Evolutionary conservation across 2,329 filamentous ascomycete genomes (phyloP).

Genomic region (Raffaelea deltoideospora): DNA sequence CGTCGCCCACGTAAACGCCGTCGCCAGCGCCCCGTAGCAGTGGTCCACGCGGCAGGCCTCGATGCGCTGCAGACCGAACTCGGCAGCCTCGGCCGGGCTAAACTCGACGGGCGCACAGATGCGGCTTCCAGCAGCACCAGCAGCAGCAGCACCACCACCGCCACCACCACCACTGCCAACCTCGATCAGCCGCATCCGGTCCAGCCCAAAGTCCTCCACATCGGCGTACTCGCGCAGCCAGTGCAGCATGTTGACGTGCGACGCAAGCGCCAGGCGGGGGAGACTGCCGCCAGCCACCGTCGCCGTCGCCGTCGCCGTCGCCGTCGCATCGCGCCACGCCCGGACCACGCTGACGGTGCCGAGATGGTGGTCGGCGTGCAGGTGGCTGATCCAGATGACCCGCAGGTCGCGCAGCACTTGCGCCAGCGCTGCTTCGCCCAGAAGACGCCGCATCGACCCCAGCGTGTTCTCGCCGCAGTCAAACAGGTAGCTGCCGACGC

Average conservation of each 20-base stretch:
- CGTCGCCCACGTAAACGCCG: slow-evolving; percentile 59
- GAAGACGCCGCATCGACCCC: slow-evolving; percentile 68
- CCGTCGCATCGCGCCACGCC: slow-evolving; percentile 55
- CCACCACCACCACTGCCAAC: slow-evolving; percentile 1
- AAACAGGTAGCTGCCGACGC: slow-evolving; percentile 73
- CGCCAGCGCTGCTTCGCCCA: slow-evolving; percentile 45
- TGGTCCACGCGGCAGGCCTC: slow-evolving; percentile 57
- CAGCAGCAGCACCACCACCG: too few relatives aligned
- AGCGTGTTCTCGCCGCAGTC: slow-evolving; percentile 89
- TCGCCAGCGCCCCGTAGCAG: slow-evolving; percentile 64
- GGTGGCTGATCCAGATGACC: slow-evolving; percentile 82
- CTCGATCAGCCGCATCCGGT: slow-evolving; percentile 24
- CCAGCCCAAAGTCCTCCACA: slow-evolving; percentile 63
- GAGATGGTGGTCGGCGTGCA: slow-evolving; percentile 93
- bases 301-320: slow-evolving; percentile 23
- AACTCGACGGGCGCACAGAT: slow-evolving; percentile 14
- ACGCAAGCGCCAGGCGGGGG: slow-evolving; percentile 45
- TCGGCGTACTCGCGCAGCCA: slow-evolving; percentile 69
- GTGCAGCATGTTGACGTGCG: slow-evolving; percentile 53
- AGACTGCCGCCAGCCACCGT: slow-evolving; percentile 17
- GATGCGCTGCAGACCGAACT: slow-evolving; percentile 45
- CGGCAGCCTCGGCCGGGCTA: slow-evolving; percentile 24
- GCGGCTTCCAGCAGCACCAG: too few relatives aligned
- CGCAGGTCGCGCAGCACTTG: slow-evolving; percentile 66
- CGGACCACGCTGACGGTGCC: slow-evolving; percentile 69